Evolutionary conservation across 108 stramenopile species (phyloP).

Genomic region (Stephanodiscus triporus): DNA sequence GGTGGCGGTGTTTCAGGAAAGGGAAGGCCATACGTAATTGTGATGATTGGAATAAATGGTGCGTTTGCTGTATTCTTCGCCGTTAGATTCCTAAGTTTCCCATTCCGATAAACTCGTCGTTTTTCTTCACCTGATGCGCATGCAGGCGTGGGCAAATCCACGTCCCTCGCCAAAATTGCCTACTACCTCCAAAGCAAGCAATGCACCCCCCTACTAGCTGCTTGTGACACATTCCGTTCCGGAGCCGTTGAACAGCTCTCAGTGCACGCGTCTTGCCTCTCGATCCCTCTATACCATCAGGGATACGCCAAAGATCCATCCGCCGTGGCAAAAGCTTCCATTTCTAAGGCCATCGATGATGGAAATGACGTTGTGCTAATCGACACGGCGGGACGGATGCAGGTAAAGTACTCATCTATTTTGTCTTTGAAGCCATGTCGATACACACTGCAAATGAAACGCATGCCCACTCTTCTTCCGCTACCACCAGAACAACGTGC

Average conservation of each 20-base stretch:
- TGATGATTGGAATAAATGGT: slow-evolving; percentile 97
- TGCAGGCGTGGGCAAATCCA: slow-evolving; percentile 87
- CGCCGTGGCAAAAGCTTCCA: slow-evolving; percentile 87
- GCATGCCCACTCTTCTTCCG: slow-evolving; percentile 91
- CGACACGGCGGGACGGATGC: slow-evolving; percentile 98
- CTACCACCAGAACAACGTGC: slow-evolving; percentile 93
- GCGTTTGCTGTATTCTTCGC: slow-evolving; percentile 43
- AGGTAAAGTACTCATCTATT: slow-evolving; percentile 48
- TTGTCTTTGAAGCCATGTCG: slow-evolving; percentile 67
- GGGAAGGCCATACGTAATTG: slow-evolving; percentile 83
- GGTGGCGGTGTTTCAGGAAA: slow-evolving; percentile 34
- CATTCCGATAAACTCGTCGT: slow-evolving; percentile 22
- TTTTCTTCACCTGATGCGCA: slow-evolving; percentile 25
- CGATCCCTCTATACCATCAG: slow-evolving; percentile 91
- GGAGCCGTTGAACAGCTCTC: slow-evolving; percentile 97
- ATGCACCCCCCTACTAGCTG: slow-evolving; percentile 86
- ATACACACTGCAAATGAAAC: slow-evolving; percentile 89
- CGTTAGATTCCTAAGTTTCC: not conserved
- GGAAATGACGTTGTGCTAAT: slow-evolving; percentile 93
- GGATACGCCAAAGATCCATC: slow-evolving; percentile 96
- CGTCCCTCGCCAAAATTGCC: slow-evolving; percentile 92
- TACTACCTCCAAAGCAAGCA: slow-evolving; percentile 80
- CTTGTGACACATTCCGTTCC: slow-evolving; percentile 97
- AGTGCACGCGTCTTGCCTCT: slow-evolving; percentile 90
- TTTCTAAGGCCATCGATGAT: slow-evolving; percentile 80